Percentiles rank a stretch among this genome's conserved stretches.
These are phyloP conservation scores for Luffa acutangula DNA, from an alignment of 306 rosid species.

Conservation along the genomic window DNA sequence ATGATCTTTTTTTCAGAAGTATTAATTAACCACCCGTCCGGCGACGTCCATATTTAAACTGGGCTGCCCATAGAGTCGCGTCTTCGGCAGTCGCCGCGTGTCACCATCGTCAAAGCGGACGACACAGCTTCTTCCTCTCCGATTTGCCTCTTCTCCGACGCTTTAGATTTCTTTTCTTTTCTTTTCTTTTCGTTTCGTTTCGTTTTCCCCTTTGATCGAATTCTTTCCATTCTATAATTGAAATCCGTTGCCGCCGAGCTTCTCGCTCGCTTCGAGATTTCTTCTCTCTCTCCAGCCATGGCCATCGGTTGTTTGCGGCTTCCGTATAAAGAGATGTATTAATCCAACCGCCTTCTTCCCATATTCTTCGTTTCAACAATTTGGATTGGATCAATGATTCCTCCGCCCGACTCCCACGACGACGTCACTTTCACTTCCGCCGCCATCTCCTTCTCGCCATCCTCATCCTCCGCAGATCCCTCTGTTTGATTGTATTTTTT, in stretches of 20 bases:
- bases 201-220: too few species aligned
- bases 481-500: background rate
- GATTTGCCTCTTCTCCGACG: background rate
- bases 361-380: background rate
- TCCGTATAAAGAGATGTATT: background rate
- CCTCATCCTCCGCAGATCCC: slow-evolving; percentile 15
- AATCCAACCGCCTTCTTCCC: slow-evolving; percentile 4
- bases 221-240: background rate
- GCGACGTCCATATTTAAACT: slow-evolving; percentile 1
- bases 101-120: background rate
- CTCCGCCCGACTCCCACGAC: background rate
- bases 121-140: background rate
- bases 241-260: background rate
- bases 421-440: slow-evolving; percentile 8
- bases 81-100: slow-evolving; percentile 10
- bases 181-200: background rate
- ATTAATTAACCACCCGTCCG: background rate
- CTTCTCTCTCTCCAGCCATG: background rate
- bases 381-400: slow-evolving; percentile 17
- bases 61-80: background rate
- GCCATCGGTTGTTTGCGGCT: background rate
- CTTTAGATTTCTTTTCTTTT: background rate
- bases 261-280: background rate
- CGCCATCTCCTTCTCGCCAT: background rate
- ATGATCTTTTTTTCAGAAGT: background rate